Base-by-base conservation (phyloP, 2,329 filamentous ascomycete species). In the Hypoxylon rubiginosum region DNA sequence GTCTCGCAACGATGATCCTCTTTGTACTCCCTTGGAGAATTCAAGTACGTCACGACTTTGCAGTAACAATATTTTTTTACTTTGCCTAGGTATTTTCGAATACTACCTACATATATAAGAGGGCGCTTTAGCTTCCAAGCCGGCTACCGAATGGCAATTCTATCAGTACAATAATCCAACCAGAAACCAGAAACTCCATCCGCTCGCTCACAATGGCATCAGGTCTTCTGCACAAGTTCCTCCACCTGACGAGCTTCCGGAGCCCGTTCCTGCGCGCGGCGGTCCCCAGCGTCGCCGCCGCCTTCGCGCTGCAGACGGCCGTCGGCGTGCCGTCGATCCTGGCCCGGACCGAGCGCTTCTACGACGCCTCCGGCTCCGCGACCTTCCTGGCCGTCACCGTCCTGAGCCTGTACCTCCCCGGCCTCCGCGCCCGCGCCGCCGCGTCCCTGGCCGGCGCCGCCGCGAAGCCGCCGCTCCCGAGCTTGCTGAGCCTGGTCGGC, bases 321-420 rank as follows among this genome's bases (percentile, higher is more conserved):
- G 86, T 88, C 6, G 90, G 87, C 4, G 75, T 90, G 1, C 90
- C 90, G 4, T 90, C 88, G 5, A 87, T 91, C 65, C 68, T 84
- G 26, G 80, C 82, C 32, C 84, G 88, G 72, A 86, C 86, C 6
- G 90, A 92, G 73, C 85, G 86, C 39, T 91, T 90, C 81, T 92
- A 90, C 75, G 90, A 92, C 74, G 77, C 90, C 51, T 90, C 88
- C 1, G 90, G 90, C 51, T 89, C 88, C 13, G 73, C 90, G 32
- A 91, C 90, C 2, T 91, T 90, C 74, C 82, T 92, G 39, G 86
- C 87, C 58, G 89, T 89, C 75, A 88, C 87, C 13, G 85, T 86
- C 0, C 77, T 91, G 28, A 88, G 85, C 63, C 80, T 92, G 15
- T 88, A 86, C 68, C 80, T 91, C 15, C 89, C 89, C 0, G 83